Conservation (phyloP, 2,329 filamentous ascomycete species). For the Cercospora zeina region DNA sequence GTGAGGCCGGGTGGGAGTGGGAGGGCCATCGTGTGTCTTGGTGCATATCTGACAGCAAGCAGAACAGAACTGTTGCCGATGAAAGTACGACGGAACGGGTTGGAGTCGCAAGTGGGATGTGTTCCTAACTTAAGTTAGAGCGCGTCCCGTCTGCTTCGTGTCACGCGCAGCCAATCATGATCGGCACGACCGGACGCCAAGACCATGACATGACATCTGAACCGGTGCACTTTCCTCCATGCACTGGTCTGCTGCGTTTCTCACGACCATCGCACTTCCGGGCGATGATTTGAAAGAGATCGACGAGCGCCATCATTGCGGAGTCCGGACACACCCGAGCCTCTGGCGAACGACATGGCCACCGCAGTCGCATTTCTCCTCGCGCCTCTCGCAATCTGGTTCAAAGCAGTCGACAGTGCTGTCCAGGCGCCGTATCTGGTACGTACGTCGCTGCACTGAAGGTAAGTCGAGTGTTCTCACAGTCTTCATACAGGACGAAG, state of each 20-base stretch:
- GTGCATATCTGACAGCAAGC: constrained; percentile 17
- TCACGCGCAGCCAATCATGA: constrained; percentile 13
- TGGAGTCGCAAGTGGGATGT: background rate
- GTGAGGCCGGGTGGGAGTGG: constrained; percentile 67
- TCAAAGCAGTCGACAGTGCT: constrained; percentile 46
- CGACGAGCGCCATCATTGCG: background rate
- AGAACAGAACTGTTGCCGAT: background rate
- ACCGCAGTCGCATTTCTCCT: constrained; percentile 27
- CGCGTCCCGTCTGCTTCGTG: constrained; percentile 6
- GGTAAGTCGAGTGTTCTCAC: constrained; percentile 33
- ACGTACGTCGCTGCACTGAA: constrained; percentile 32
- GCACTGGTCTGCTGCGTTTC: background rate
- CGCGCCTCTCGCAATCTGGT: constrained; percentile 36
- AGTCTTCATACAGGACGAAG: constrained; percentile 65
- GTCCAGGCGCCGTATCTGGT: constrained; percentile 62
- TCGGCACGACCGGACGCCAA: background rate
- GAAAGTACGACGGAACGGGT: background rate
- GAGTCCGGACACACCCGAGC: background rate
- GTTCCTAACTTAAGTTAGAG: background rate
- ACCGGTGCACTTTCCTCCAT: background rate
- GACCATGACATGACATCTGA: background rate
- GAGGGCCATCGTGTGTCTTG: constrained; percentile 55
- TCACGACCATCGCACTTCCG: background rate
- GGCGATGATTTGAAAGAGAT: background rate
- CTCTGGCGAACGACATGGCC: constrained; percentile 25